A percentile compares a stretch with the other conserved stretches of the same genome.
phyloP scores from a whole-genome alignment of 2,329 filamentous ascomycete species.

The Trichothecium roseum region DNA sequence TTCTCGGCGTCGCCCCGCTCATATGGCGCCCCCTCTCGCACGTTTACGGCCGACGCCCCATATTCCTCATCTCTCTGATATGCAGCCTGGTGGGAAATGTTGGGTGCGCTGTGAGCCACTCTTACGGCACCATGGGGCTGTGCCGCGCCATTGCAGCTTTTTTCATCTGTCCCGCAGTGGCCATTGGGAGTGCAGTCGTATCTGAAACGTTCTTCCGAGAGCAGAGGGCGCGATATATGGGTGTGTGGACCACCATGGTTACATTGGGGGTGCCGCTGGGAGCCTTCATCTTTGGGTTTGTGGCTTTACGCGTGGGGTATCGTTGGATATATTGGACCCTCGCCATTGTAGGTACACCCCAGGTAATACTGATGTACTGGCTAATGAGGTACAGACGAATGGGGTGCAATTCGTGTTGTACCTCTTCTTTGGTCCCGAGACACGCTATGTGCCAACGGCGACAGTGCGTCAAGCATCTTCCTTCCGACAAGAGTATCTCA shows the following conservation, averaged over 20 bases:
- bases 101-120: slow-evolving; percentile 36
- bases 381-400: slow-evolving; percentile 6
- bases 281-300: slow-evolving; percentile 26
- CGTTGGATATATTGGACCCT: too few relatives aligned
- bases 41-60: too few relatives aligned
- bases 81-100: slow-evolving; percentile 37
- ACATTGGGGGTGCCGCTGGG: slow-evolving; percentile 16
- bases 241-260: slow-evolving; percentile 12
- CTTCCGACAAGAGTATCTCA: slow-evolving; percentile 1
- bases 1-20: slow-evolving; percentile 21
- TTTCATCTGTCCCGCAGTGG: slow-evolving; percentile 43
- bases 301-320: too few relatives aligned
- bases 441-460: slow-evolving; percentile 6
- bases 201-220: slow-evolving; percentile 9
- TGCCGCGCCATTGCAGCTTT: slow-evolving; percentile 40
- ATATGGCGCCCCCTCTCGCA: slow-evolving; percentile 47
- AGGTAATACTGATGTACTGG: neutral
- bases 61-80: slow-evolving; percentile 38
- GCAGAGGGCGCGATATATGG: slow-evolving; percentile 9
- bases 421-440: slow-evolving; percentile 10
- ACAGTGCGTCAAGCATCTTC: too few relatives aligned
- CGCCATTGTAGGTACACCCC: neutral
- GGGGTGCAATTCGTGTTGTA: slow-evolving; percentile 9
- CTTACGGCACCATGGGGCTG: slow-evolving; percentile 35
- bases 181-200: too few relatives aligned